These are phyloP conservation scores for Tephrocybe sp. DNA, from an alignment of 768 basidiomycete species.

Conservation along the genomic window DNA sequence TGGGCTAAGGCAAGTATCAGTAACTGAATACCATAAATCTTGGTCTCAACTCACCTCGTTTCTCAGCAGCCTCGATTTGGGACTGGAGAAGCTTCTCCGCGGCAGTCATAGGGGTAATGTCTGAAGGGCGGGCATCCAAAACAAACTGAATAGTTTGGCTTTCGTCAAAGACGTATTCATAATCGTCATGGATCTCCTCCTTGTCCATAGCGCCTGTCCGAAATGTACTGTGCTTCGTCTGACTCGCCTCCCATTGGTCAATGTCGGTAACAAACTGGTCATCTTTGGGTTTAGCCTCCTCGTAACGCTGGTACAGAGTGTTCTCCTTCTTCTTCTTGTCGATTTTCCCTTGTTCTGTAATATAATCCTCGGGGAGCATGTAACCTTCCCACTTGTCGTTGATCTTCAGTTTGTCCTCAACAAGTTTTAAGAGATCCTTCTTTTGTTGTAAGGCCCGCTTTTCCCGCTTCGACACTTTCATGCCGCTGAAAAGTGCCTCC, in stretches of 20 bases:
- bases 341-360: constrained; percentile 97
- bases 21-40: constrained; percentile 1
- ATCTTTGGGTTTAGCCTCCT: constrained; percentile 88
- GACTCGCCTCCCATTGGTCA: constrained; percentile 95
- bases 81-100: constrained; percentile 82
- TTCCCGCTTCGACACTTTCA: constrained; percentile 87
- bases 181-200: constrained; percentile 74
- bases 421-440: constrained; percentile 87
- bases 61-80: constrained; percentile 90
- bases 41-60: constrained; percentile 62
- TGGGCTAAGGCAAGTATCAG: constrained; percentile 47
- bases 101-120: constrained; percentile 64
- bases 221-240: constrained; percentile 87
- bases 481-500: constrained; percentile 84
- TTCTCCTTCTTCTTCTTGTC: constrained; percentile 95
- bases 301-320: constrained; percentile 90
- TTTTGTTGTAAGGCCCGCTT: constrained; percentile 80
- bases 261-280: constrained; percentile 96
- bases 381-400: constrained; percentile 97
- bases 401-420: constrained; percentile 92
- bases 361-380: constrained; percentile 94
- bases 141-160: constrained; percentile 95
- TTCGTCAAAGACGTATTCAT: constrained; percentile 98
- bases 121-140: constrained; percentile 74
- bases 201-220: constrained; percentile 92